Conservation (phyloP, 305 asterid genomes). For the Fraxinus floribunda region DNA sequence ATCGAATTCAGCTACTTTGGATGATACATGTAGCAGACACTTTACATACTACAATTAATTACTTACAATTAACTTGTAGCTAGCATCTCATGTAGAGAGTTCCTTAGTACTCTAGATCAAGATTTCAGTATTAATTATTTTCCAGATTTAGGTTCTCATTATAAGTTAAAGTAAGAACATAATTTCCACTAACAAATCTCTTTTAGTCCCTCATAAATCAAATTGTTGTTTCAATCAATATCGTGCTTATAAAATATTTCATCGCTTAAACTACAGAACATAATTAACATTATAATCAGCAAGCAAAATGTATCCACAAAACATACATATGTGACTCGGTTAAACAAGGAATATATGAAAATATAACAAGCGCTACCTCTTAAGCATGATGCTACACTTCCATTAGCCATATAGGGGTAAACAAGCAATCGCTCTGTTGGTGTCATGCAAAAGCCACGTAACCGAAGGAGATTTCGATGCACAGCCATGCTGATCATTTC, state of each 20-base stretch:
- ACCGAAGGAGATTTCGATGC: slow-evolving; percentile 62
- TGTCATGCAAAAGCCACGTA: slow-evolving; percentile 72
- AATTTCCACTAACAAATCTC: not conserved
- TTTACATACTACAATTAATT: not conserved
- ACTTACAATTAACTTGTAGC: not conserved
- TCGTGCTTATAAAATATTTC: not conserved
- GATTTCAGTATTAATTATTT: not conserved
- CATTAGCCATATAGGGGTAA: slow-evolving; percentile 72
- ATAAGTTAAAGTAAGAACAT: not conserved
- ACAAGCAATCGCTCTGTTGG: slow-evolving; percentile 68
- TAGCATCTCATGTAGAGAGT: not conserved
- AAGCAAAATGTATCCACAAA: not conserved
- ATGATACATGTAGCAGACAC: not conserved
- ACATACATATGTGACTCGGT: not conserved
- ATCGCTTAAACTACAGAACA: not conserved
- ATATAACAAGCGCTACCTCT: slow-evolving; percentile 24
- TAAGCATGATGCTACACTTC: slow-evolving; percentile 71
- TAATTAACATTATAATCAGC: not conserved
- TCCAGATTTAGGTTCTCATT: not conserved
- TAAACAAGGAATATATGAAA: not conserved
- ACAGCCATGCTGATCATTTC: slow-evolving; percentile 83
- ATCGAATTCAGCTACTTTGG: not conserved
- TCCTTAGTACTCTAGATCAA: not conserved
- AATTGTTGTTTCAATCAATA: not conserved
- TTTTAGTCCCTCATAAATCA: not conserved